Percentiles rank a stretch among this genome's conserved stretches.
These are phyloP conservation scores for Phlebiopsis gigantea DNA, from an alignment of 768 basidiomycete species.

Conservation along the genomic window DNA sequence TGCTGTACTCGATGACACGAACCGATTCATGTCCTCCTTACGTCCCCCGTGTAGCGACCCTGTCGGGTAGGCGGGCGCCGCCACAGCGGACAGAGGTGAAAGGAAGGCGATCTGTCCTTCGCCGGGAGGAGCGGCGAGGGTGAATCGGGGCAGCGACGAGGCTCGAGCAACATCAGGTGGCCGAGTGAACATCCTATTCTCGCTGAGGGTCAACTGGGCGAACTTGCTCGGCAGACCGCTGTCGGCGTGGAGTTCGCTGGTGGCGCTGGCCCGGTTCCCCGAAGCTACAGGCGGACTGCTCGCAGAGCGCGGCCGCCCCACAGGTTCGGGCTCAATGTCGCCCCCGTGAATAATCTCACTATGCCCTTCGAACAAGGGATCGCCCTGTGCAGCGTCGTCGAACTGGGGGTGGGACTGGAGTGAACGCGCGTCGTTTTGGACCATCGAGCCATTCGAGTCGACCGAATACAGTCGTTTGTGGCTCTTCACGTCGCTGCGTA, in stretches of 20 bases:
- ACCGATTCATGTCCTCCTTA: conserved; percentile 78
- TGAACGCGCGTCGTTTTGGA: conserved; percentile 25
- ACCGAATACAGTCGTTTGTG: conserved; percentile 68
- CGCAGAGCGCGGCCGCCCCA: background rate
- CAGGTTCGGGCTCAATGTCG: background rate
- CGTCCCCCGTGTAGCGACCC: conserved; percentile 40
- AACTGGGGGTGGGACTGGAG: background rate
- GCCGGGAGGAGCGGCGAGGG: background rate
- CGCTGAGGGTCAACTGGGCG: background rate
- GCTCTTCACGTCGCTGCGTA: conserved; percentile 72
- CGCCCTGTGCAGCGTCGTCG: background rate
- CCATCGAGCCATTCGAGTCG: conserved; percentile 45
- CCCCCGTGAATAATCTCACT: conserved; percentile 4
- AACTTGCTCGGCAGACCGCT: background rate
- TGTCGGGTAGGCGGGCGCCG: conserved; percentile 38
- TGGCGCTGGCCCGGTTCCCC: background rate
- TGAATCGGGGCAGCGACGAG: background rate
- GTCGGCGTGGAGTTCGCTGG: background rate
- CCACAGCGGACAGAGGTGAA: conserved; percentile 11
- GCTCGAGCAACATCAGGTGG: background rate
- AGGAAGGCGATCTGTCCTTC: background rate
- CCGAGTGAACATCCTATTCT: background rate
- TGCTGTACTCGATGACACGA: conserved; percentile 85
- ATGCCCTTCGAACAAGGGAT: conserved; percentile 2
- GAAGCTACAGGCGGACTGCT: background rate